Evolutionary conservation across 345 rosid genomes (phyloP).

Genomic region (Garcia nutans): DNA sequence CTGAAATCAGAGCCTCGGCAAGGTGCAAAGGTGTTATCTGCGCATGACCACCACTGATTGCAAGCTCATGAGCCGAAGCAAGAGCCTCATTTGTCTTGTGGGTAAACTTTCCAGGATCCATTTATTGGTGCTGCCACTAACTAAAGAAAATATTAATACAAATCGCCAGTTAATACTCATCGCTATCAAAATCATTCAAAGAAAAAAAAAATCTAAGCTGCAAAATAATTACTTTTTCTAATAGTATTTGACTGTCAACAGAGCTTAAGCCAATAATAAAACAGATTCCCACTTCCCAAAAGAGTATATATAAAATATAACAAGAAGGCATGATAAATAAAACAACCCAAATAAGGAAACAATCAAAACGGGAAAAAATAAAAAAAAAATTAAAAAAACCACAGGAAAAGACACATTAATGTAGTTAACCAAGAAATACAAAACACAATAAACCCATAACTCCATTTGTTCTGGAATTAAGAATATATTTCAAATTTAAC

Average conservation of each 20-base stretch:
- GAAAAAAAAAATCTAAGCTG: background rate
- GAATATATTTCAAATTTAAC: too few relatives aligned
- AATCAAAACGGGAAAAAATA: background rate
- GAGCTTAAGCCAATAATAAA: too few relatives aligned
- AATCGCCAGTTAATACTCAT: background rate
- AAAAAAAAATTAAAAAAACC: background rate
- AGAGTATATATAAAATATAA: too few relatives aligned
- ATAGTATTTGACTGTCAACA: too few relatives aligned
- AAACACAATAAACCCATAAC: too few relatives aligned
- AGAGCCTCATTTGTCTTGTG: slow-evolving; percentile 86
- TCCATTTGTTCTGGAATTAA: too few relatives aligned
- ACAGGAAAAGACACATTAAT: too few relatives aligned
- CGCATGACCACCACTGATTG: slow-evolving; percentile 63
- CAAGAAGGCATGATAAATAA: too few relatives aligned
- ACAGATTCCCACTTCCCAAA: too few relatives aligned
- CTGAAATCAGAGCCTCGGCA: slow-evolving; percentile 64
- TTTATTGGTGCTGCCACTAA: slow-evolving; percentile 8
- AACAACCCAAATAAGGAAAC: too few relatives aligned
- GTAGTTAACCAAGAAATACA: too few relatives aligned
- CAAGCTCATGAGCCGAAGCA: slow-evolving; percentile 65
- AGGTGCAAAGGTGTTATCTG: slow-evolving; percentile 86
- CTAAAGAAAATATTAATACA: background rate
- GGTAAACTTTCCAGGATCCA: slow-evolving; percentile 91
- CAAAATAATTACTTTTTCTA: too few relatives aligned
- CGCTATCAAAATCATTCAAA: background rate